A percentile compares a stretch with the other conserved stretches of the same genome.
Evolutionary conservation across 2,329 filamentous ascomycete species (phyloP).

Genomic region (Fusarium scirpi): DNA sequence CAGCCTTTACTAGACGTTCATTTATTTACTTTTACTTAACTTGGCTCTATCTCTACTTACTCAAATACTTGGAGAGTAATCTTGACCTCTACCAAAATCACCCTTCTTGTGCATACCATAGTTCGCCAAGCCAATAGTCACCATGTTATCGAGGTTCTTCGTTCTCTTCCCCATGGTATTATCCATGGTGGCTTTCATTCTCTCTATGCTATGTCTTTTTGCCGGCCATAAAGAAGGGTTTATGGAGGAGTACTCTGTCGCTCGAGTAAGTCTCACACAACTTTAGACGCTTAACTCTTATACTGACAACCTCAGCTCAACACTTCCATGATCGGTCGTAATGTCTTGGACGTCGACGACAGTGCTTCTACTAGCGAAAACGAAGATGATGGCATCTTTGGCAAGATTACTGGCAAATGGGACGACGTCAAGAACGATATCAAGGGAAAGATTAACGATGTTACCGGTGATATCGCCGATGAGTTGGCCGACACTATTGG

Average conservation of each 20-base stretch:
- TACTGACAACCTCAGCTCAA: conserved; percentile 50
- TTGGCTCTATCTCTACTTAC: background rate
- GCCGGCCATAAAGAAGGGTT: conserved; percentile 57
- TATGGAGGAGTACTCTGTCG: conserved; percentile 58
- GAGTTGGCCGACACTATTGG: conserved; percentile 58
- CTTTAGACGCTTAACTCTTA: too few relatives aligned
- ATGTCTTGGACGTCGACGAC: conserved; percentile 45
- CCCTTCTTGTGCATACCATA: conserved; percentile 5
- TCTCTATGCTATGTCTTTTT: conserved; percentile 56
- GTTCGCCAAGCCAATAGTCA: background rate
- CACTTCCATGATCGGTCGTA: conserved; percentile 54
- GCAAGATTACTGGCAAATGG: conserved; percentile 47
- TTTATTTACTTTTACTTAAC: conserved; percentile 13
- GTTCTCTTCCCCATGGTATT: conserved; percentile 54
- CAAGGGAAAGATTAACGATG: conserved; percentile 55
- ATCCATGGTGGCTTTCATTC: conserved; percentile 54
- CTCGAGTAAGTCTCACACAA: conserved; percentile 50
- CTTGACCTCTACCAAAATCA: background rate
- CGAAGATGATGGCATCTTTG: conserved; percentile 47
- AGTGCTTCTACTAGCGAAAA: conserved; percentile 45
- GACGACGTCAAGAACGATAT: conserved; percentile 51
- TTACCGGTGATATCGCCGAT: conserved; percentile 56
- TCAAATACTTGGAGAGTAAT: background rate
- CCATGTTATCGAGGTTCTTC: conserved; percentile 47
- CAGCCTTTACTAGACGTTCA: conserved; percentile 17